Evolutionary conservation across 345 rosid species (phyloP).

Genomic region (Pelargonium nanum): DNA sequence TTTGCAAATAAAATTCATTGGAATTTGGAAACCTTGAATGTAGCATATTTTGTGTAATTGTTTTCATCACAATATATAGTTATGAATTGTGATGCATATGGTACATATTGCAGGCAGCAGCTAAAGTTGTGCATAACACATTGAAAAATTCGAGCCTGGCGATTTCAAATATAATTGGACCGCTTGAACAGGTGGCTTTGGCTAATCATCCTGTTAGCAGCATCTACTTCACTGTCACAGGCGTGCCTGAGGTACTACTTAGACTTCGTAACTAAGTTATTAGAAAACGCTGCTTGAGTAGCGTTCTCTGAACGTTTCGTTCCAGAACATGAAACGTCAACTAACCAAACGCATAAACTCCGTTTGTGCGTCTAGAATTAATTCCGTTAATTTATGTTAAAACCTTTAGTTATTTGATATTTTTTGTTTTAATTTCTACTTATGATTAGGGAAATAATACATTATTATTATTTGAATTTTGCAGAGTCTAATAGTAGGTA

Average conservation of each 20-base stretch:
- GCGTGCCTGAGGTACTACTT: slow-evolving; percentile 33
- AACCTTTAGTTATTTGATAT: too few relatives aligned
- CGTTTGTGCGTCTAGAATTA: not conserved
- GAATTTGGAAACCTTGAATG: too few relatives aligned
- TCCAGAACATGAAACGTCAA: not conserved
- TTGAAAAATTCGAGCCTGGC: slow-evolving; percentile 42
- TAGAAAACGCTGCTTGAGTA: too few relatives aligned
- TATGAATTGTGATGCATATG: not conserved
- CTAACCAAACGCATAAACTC: not conserved
- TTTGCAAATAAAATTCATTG: too few relatives aligned
- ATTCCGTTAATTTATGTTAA: too few relatives aligned
- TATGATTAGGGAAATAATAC: too few relatives aligned
- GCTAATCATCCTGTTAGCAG: slow-evolving; percentile 39
- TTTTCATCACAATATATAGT: too few relatives aligned
- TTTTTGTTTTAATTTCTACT: too few relatives aligned
- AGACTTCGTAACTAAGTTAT: not conserved
- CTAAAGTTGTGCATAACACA: slow-evolving; percentile 25
- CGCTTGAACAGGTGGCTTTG: slow-evolving; percentile 32
- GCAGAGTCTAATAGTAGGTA: slow-evolving; percentile 16
- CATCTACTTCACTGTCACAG: slow-evolving; percentile 31
- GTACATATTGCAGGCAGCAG: slow-evolving; percentile 16
- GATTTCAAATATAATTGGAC: slow-evolving; percentile 40
- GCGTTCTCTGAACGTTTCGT: too few relatives aligned
- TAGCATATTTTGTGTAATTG: not conserved
- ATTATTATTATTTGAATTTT: too few relatives aligned